phyloP scores from a whole-genome alignment of 148 eudicot species.

The Vaccinium vitisidaea region DNA sequence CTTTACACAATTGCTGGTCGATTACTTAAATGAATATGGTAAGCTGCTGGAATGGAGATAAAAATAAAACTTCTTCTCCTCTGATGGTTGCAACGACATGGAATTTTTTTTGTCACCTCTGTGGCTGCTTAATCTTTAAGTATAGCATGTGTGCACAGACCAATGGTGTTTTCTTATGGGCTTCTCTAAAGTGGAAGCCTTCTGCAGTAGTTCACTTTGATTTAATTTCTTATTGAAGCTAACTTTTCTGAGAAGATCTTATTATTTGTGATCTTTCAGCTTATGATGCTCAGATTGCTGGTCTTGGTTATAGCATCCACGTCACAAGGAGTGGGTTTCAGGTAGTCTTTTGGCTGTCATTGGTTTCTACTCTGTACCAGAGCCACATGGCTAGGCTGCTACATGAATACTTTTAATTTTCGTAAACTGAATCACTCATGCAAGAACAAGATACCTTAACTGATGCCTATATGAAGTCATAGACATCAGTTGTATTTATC shows the following conservation, averaged over 20 bases:
- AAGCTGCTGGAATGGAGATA: slow-evolving; percentile 18
- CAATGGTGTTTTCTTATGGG: background rate
- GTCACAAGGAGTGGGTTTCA: slow-evolving; percentile 68
- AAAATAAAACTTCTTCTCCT: background rate
- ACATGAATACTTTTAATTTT: background rate
- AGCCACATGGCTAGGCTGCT: background rate
- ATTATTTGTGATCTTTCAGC: slow-evolving; percentile 50
- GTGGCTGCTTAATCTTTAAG: background rate
- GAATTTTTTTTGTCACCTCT: background rate
- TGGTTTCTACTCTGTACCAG: background rate
- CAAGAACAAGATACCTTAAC: background rate
- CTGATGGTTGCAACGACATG: background rate
- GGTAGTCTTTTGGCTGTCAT: slow-evolving; percentile 35
- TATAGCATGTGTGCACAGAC: background rate
- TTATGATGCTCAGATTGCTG: slow-evolving; percentile 94
- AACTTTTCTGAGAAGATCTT: background rate
- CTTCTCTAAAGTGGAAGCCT: background rate
- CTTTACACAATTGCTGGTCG: slow-evolving; percentile 72
- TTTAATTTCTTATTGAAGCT: background rate
- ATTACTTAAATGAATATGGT: slow-evolving; percentile 99
- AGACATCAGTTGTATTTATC: background rate
- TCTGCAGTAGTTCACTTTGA: background rate
- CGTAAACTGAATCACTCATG: background rate
- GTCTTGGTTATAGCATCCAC: slow-evolving; percentile 64
- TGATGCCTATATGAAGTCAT: background rate